Evolutionary conservation across 495 filamentous ascomycete genomes (phyloP), one percentile per base, ranked within the genome.

Genomic region (Haplographium delicatum): DNA sequence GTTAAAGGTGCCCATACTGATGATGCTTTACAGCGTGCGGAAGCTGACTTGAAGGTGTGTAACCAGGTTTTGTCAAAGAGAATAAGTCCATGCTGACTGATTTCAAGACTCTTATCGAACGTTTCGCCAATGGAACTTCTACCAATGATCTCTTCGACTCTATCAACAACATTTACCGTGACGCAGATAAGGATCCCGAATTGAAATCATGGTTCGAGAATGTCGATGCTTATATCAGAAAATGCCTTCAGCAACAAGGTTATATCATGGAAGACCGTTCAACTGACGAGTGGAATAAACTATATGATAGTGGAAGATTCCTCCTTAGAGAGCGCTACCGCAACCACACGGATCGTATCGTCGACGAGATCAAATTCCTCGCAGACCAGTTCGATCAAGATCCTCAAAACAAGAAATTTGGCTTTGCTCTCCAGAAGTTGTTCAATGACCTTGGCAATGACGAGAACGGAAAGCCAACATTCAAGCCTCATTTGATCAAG

Each of bases 61-160:
- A 28, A 44, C 16, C 18, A n/a, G 31, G 8, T 44, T 83, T 50
- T 62, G 72, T 31, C n/a, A 54, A 23, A 25, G 35, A 11, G 44
- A 60, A 46, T 8, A 64, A 23, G 30, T 25, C 23, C 8, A 51
- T 46, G 39, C 40, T 50, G 24, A 51, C 31, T 46, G 10, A 31
- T 33, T 20, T 46, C 11, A 50, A 91, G 87, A 85, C 79, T 11
- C 75, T 98, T 16, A 81, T 97, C 53, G 94, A 98, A 72, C 84
- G 93, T 39, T 97, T 96, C 57, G 93, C 93, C 62, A 97, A 97
- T 68, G 83, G 81, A 64, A 98, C 93, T 6, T 96, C 89, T 1
- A 73, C 79, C 31, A 85, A 94, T 53, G 88, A 94, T 64, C 67
- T 97, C 28, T 86, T 94, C 65, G 85, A 85, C 37, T 81, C 91